Evolutionary conservation across 352 stramenopile genomes (phyloP).

Genomic region (Hyaloperonospora arabidopsidis): DNA sequence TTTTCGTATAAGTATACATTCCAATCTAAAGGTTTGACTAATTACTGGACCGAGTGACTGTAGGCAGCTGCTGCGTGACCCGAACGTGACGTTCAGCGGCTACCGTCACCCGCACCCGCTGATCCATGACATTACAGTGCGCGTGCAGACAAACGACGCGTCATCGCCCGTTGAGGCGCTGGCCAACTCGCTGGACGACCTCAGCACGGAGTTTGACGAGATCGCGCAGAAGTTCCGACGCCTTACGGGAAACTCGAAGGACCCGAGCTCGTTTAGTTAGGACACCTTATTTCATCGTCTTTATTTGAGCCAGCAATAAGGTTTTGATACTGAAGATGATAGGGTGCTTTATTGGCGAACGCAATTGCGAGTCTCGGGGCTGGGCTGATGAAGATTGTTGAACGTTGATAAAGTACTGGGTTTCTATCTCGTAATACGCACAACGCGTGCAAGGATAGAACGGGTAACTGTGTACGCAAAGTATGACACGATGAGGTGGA

Average conservation of each 20-base stretch:
- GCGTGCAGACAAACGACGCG: conserved; percentile 88
- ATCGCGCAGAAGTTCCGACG: conserved; percentile 79
- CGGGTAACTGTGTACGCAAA: too few relatives aligned
- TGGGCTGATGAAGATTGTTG: too few relatives aligned
- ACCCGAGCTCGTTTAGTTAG: conserved; percentile 77
- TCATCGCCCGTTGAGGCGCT: conserved; percentile 76
- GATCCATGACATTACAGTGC: conserved; percentile 92
- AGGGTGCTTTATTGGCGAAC: too few relatives aligned
- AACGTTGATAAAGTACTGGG: too few relatives aligned
- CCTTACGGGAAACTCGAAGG: conserved; percentile 76
- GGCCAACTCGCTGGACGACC: conserved; percentile 75
- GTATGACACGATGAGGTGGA: too few relatives aligned
- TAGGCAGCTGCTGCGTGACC: conserved; percentile 83
- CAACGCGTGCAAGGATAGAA: too few relatives aligned
- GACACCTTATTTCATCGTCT: background rate
- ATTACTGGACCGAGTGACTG: background rate
- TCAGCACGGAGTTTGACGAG: conserved; percentile 83
- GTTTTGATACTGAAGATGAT: too few relatives aligned
- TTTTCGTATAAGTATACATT: too few relatives aligned
- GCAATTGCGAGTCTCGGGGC: too few relatives aligned
- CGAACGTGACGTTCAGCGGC: conserved; percentile 88
- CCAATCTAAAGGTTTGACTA: too few relatives aligned
- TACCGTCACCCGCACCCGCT: conserved; percentile 96
- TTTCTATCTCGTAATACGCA: too few relatives aligned
- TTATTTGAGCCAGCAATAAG: too few relatives aligned